phyloP scores from a whole-genome alignment of 352 stramenopile species.

The Phytopythium oedochilum region DNA sequence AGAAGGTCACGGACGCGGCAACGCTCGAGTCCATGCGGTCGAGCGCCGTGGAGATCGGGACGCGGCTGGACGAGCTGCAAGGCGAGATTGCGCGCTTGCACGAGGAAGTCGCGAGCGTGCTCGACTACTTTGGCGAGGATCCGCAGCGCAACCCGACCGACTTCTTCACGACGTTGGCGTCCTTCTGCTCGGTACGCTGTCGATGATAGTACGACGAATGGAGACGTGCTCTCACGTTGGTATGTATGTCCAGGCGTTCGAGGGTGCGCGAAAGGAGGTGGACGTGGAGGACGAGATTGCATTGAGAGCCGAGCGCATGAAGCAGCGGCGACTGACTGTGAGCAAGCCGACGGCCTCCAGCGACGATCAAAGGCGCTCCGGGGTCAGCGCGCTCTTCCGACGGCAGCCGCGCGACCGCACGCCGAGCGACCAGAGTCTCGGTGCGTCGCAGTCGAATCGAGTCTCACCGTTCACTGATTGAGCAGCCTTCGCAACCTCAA shows the following conservation, averaged over 20 bases:
- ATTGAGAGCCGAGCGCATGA: conserved; percentile 50
- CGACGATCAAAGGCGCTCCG: neutral
- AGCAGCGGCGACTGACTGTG: conserved; percentile 8
- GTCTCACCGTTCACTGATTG: neutral
- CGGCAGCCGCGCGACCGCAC: neutral
- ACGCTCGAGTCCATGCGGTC: conserved; percentile 29
- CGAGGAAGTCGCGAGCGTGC: conserved; percentile 65
- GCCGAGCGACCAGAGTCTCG: neutral
- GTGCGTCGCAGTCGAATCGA: neutral
- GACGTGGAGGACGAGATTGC: conserved; percentile 56
- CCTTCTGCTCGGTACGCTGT: conserved; percentile 55
- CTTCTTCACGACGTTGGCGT: conserved; percentile 81
- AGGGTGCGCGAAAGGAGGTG: conserved; percentile 62
- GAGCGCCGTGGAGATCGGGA: conserved; percentile 28
- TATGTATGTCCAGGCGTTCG: conserved; percentile 36
- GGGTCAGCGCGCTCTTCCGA: neutral
- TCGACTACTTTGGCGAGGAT: conserved; percentile 87
- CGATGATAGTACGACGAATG: too few relatives aligned
- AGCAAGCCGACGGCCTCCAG: neutral
- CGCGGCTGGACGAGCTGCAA: conserved; percentile 37
- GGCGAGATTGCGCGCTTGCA: conserved; percentile 27
- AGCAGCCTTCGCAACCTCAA: too few relatives aligned
- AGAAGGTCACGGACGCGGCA: neutral
- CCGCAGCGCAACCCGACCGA: conserved; percentile 59
- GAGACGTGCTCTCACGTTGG: neutral